Conservation (phyloP, 2,329 filamentous ascomycete genomes). For the Xylariaceae sp. region DNA sequence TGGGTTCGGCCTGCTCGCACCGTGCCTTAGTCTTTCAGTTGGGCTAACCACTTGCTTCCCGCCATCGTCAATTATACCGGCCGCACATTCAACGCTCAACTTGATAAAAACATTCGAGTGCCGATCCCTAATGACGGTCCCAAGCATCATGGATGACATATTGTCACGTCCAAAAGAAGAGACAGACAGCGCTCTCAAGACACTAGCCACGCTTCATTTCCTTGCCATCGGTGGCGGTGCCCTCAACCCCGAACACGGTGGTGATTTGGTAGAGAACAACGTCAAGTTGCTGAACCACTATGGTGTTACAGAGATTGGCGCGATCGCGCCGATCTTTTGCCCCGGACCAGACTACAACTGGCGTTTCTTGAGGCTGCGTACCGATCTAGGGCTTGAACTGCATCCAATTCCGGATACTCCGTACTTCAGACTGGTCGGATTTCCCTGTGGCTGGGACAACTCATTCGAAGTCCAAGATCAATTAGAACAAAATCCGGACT, state of each 20-base stretch:
- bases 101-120: constrained; percentile 33
- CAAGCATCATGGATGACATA: constrained; percentile 45
- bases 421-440: constrained; percentile 38
- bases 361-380: constrained; percentile 42
- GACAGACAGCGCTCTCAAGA: no score
- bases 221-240: constrained; percentile 44
- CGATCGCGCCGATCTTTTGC: constrained; percentile 43
- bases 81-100: constrained; percentile 34
- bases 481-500: constrained; percentile 38
- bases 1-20: constrained; percentile 44
- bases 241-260: constrained; percentile 37
- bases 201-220: constrained; percentile 37
- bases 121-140: constrained; percentile 45
- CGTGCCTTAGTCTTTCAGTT: constrained; percentile 40
- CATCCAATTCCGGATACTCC: constrained; percentile 27
- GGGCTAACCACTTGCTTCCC: constrained; percentile 43
- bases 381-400: constrained; percentile 42
- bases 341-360: constrained; percentile 43
- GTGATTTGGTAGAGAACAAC: constrained; percentile 29
- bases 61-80: constrained; percentile 36
- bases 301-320: constrained; percentile 46
- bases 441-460: constrained; percentile 39
- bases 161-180: constrained; percentile 18
- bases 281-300: constrained; percentile 46
- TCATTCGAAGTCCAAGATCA: constrained; percentile 44